Conservation (phyloP, 306 rosid genomes). For the Senna siamea region DNA sequence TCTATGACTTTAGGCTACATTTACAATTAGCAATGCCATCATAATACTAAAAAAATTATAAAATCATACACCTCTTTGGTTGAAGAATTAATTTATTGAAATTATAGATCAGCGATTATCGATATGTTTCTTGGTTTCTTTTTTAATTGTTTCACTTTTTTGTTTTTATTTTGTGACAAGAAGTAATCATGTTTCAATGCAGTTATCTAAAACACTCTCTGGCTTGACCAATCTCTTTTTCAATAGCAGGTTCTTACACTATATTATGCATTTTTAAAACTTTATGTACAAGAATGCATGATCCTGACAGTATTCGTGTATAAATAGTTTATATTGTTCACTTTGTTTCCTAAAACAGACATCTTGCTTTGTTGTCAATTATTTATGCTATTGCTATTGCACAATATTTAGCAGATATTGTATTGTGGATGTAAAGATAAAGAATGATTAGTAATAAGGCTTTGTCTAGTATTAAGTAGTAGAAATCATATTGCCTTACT, state of each 20-base stretch:
- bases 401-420: background rate
- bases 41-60: background rate
- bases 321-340: background rate
- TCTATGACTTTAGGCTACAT: background rate
- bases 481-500: constrained; percentile 13
- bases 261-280: background rate
- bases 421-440: background rate
- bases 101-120: too few relatives aligned
- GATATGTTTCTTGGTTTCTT: background rate
- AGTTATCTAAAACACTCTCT: constrained; percentile 71
- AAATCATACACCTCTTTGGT: background rate
- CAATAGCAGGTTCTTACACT: constrained; percentile 67
- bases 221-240: constrained; percentile 74
- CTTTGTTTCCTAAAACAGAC: background rate
- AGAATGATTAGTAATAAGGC: background rate
- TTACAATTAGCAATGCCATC: background rate
- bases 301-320: background rate
- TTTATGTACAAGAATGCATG: background rate
- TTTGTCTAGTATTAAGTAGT: background rate
- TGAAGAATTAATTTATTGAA: background rate
- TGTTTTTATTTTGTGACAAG: constrained; percentile 45
- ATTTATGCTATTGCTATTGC: constrained; percentile 4
- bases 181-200: constrained; percentile 68
- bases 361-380: background rate
- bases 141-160: background rate